Conservation (phyloP, 768 basidiomycete genomes). For the Leucogyrophana mollusca region DNA sequence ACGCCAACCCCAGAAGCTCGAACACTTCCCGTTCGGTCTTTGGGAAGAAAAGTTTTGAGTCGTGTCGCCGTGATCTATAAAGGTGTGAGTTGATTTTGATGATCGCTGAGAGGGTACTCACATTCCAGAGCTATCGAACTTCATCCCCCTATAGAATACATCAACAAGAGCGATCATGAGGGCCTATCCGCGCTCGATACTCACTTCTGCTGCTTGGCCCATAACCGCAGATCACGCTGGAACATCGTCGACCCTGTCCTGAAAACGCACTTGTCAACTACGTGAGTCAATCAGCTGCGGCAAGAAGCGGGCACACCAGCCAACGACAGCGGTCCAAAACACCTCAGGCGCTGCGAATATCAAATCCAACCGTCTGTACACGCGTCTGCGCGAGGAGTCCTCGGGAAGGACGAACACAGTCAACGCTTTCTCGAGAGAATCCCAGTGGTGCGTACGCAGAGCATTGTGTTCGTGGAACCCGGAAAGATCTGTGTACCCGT, state of each 20-base stretch:
- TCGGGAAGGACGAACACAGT: conserved; percentile 72
- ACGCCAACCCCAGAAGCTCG: conserved; percentile 63
- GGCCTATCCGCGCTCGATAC: conserved; percentile 5
- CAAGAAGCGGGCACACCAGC: conserved; percentile 55
- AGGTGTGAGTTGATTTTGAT: background rate
- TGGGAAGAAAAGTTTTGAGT: conserved; percentile 59
- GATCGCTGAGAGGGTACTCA: conserved; percentile 30
- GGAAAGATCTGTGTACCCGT: conserved; percentile 46
- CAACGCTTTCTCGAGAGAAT: conserved; percentile 82
- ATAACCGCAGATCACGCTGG: conserved; percentile 76
- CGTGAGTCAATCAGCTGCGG: background rate
- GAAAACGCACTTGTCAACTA: no score
- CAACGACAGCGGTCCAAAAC: conserved; percentile 88
- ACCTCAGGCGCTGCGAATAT: conserved; percentile 75
- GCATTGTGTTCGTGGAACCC: conserved; percentile 56
- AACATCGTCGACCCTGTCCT: conserved; percentile 93
- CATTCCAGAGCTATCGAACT: conserved; percentile 85
- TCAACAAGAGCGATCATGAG: conserved; percentile 3
- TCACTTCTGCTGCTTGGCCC: conserved; percentile 64
- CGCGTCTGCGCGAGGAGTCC: conserved; percentile 29
- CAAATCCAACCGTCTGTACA: conserved; percentile 76
- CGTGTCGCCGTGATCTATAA: conserved; percentile 57
- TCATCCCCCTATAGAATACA: conserved; percentile 55
- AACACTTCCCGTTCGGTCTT: conserved; percentile 74
- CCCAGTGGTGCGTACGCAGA: conserved; percentile 62